phyloP scores from a whole-genome alignment of 169 alveolate genomes.

The Eimeria necatrix region DNA sequence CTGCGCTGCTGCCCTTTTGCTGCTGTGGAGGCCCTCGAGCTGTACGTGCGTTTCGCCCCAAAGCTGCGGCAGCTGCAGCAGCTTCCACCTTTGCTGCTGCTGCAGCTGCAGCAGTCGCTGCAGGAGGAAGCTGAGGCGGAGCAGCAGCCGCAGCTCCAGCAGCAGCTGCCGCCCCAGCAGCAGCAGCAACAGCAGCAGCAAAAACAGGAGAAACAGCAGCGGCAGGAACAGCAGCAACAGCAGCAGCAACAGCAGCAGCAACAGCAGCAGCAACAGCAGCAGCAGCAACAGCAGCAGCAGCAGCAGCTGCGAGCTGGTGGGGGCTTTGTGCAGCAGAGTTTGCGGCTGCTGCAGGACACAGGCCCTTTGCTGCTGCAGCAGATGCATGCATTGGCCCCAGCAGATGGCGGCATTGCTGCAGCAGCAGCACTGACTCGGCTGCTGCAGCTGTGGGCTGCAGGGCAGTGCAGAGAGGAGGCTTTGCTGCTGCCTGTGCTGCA shows the following conservation, averaged over 20 bases:
- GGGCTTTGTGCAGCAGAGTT: neutral
- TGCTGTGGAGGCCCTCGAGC: neutral
- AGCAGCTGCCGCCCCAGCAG: neutral
- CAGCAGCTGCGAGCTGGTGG: neutral
- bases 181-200: too few relatives aligned
- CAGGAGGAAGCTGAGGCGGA: too few relatives aligned
- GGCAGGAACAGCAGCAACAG: too few relatives aligned
- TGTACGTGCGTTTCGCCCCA: neutral
- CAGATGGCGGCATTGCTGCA: neutral
- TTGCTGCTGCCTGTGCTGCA: neutral
- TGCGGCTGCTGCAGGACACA: constrained; percentile 21
- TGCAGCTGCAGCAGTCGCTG: constrained; percentile 1
- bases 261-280: too few relatives aligned
- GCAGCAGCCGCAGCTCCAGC: too few relatives aligned
- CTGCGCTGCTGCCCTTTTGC: neutral
- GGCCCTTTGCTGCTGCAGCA: neutral
- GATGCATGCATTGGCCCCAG: neutral
- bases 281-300: neutral
- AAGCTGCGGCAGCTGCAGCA: neutral
- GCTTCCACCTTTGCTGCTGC: neutral
- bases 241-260: too few relatives aligned
- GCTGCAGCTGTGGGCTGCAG: neutral
- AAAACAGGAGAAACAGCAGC: too few relatives aligned
- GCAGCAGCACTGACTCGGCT: neutral
- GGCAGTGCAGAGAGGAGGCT: neutral